phyloP scores from a whole-genome alignment of 495 filamentous ascomycete genomes.

The Bacidia gigantensis region DNA sequence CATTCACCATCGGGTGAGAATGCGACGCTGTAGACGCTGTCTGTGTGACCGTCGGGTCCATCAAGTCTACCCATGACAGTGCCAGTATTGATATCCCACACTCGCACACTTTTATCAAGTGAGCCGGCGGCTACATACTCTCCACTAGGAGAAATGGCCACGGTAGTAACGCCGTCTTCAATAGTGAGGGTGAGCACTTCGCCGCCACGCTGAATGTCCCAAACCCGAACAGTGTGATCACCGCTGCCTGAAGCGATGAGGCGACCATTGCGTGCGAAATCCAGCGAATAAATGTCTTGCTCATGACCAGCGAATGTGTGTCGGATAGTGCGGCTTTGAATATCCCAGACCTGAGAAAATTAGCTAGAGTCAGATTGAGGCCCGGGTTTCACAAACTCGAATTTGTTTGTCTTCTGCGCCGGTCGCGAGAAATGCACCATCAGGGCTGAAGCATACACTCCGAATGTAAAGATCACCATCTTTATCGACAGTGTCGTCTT shows the following conservation, averaged over 20 bases:
- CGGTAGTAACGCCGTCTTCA: constrained; percentile 82
- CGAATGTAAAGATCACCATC: constrained; percentile 80
- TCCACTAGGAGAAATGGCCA: constrained; percentile 80
- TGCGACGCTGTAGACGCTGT: constrained; percentile 84
- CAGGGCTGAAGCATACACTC: constrained; percentile 86
- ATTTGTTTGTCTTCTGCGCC: constrained; percentile 89
- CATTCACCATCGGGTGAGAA: constrained; percentile 81
- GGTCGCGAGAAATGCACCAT: constrained; percentile 77
- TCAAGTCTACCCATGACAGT: constrained; percentile 73
- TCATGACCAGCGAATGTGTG: constrained; percentile 77
- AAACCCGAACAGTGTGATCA: constrained; percentile 76
- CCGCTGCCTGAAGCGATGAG: constrained; percentile 83
- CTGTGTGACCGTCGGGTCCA: constrained; percentile 70
- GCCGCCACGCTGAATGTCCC: constrained; percentile 67
- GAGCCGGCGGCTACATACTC: constrained; percentile 79
- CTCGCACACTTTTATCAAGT: constrained; percentile 78
- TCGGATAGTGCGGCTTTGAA: constrained; percentile 56
- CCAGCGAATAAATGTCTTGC: constrained; percentile 88
- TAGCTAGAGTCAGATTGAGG: not conserved
- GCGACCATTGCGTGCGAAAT: constrained; percentile 75
- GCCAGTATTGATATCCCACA: constrained; percentile 76
- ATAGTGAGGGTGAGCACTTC: constrained; percentile 67
- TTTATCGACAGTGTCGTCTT: constrained; percentile 72
- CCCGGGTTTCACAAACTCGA: constrained; percentile 42
- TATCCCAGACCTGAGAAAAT: constrained; percentile 68